Evolutionary conservation across 225 moss, liverwort and hornwort genomes (phyloP), one percentile per base, ranked within the genome.

Genomic region (Lunularia cruciata): DNA sequence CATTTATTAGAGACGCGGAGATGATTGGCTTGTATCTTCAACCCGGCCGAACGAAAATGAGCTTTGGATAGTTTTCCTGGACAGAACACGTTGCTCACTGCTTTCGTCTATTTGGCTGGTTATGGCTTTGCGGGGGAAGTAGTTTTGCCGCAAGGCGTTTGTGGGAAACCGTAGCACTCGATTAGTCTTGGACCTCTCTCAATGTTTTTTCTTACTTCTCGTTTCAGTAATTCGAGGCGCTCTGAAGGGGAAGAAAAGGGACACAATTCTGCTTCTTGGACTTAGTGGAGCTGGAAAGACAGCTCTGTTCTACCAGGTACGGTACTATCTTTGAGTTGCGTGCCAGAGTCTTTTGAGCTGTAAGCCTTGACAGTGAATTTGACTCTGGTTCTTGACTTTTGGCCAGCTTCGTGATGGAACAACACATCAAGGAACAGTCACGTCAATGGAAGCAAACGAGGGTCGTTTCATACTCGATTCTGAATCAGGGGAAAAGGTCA

Each of bases 361-460:
- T 31, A 18, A 36, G 46, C 36, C 18, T 36, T 11, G 13, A 32
- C 20, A 35, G 1, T 27, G 3, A 13, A 61, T 13, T 45, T 52
- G 22, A 56, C 42, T 38, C 42, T 34, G 13, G 4, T 62, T 42
- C 20, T 6, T 72, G 34, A 8, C 19, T 43, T 39, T 22, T 23
- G 26, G 38, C 63, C 92, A 98, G 96, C 78, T 98, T 28, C 93
- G 86, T 20, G 96, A 98, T 79, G 96, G 96, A 42, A 87, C 90
- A 37, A 83, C 87, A 39, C 96, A 98, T 75, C 74, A 82, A 72
- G 96, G 96, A 62, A 86, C 92, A 34, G 93, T 93, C 33, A 98
- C 89, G 14, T 98, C 96, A 4, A 98, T 98, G 96, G 96, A 93
- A 67, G 86, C 91, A 15, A 98, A 98, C 34, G 96, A 90, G 49